phyloP scores from a whole-genome alignment of 2,329 filamentous ascomycete species.

The Pseudogymnoascus pannorum region DNA sequence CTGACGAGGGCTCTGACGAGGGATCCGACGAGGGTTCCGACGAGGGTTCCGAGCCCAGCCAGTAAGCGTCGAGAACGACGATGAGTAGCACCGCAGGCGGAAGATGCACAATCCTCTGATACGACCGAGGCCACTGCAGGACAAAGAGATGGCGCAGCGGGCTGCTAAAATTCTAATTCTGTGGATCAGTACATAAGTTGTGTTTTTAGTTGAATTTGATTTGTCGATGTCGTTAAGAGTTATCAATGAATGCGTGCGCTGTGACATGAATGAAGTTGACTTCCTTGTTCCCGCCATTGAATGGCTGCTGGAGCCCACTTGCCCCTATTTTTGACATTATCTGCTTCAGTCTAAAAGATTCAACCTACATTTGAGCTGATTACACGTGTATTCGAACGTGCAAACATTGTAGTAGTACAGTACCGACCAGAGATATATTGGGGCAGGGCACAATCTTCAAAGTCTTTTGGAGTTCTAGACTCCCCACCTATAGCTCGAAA shows the following conservation, averaged over 20 bases:
- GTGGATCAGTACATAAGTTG: neutral
- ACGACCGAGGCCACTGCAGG: neutral
- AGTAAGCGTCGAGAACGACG: neutral
- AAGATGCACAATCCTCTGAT: neutral
- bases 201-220: neutral
- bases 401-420: neutral
- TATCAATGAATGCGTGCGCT: neutral
- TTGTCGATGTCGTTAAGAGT: neutral
- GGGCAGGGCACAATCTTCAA: neutral
- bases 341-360: neutral
- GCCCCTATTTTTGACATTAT: neutral
- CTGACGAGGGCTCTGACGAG: no score
- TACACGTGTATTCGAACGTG: neutral
- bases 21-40: no score
- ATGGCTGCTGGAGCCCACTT: neutral
- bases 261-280: neutral
- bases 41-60: neutral
- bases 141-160: conserved; percentile 1
- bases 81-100: neutral
- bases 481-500: neutral
- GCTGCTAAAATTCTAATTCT: neutral
- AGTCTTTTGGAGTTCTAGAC: neutral
- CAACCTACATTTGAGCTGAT: neutral
- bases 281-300: neutral
- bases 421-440: neutral